Percentiles rank a stretch among this genome's conserved stretches.
Conservation (phyloP, 164 flowering plant species). For the Vitis cinerea region DNA sequence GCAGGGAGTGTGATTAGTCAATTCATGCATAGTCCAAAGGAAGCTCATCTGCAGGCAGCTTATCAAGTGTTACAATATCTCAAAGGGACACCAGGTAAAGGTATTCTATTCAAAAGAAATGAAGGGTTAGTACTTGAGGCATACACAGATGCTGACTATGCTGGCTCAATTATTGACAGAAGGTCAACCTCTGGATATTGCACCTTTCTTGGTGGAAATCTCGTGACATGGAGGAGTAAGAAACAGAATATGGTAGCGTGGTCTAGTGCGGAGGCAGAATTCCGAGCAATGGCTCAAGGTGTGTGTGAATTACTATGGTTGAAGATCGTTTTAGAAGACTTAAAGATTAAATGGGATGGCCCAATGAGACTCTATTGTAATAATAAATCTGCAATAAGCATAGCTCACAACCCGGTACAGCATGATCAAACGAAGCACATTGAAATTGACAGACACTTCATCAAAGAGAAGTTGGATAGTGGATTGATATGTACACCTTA, state of each 20-base stretch:
- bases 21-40: constrained; percentile 10
- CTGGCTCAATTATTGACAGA: background rate
- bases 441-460: constrained; percentile 9
- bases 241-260: too few relatives aligned
- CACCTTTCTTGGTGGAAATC: background rate
- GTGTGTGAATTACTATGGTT: too few relatives aligned
- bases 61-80: constrained; percentile 2
- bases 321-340: too few relatives aligned
- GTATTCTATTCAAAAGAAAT: constrained; percentile 4
- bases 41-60: background rate
- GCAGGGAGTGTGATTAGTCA: constrained; percentile 1
- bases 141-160: constrained; percentile 2
- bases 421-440: constrained; percentile 8
- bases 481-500: constrained; percentile 4
- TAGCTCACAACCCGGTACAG: constrained; percentile 2
- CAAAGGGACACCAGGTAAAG: constrained; percentile 4
- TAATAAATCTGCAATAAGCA: background rate
- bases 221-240: background rate
- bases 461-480: constrained; percentile 6
- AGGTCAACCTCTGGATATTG: background rate
- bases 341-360: too few relatives aligned
- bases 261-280: too few relatives aligned
- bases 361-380: too few relatives aligned
- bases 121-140: background rate
- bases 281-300: too few relatives aligned